Evolutionary conservation across 2,329 filamentous ascomycete species (phyloP).

Genomic region (Iodosphaeria phyllophila): DNA sequence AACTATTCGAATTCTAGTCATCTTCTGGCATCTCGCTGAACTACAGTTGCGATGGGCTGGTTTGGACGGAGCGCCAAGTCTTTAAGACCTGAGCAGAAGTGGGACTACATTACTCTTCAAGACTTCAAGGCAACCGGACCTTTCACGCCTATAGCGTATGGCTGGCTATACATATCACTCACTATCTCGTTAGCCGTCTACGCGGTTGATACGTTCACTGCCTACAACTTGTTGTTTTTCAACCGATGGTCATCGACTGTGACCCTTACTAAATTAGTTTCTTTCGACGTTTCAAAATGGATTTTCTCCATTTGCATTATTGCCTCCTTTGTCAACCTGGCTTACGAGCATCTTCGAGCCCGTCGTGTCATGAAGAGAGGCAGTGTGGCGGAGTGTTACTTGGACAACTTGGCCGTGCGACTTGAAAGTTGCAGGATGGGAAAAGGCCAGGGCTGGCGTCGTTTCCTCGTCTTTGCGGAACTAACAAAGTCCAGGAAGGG

Average conservation of each 20-base stretch:
- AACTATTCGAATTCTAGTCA: too few relatives aligned
- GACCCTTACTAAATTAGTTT: constrained; percentile 48
- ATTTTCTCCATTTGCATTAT: constrained; percentile 90
- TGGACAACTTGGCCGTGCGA: constrained; percentile 72
- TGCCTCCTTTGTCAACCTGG: constrained; percentile 66
- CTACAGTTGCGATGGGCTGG: constrained; percentile 42
- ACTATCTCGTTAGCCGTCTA: constrained; percentile 71
- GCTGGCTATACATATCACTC: constrained; percentile 66
- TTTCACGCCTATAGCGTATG: constrained; percentile 62
- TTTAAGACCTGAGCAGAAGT: constrained; percentile 71
- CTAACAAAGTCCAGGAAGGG: constrained; percentile 85
- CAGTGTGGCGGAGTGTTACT: constrained; percentile 77
- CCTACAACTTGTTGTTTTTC: constrained; percentile 77
- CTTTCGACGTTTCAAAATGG: constrained; percentile 71
- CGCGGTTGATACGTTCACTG: constrained; percentile 79
- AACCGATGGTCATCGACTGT: constrained; percentile 77
- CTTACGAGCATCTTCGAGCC: constrained; percentile 64
- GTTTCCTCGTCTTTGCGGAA: constrained; percentile 84
- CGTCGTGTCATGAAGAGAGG: constrained; percentile 65
- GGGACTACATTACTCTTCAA: constrained; percentile 63
- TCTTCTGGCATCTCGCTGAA: too few relatives aligned
- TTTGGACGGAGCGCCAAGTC: constrained; percentile 40
- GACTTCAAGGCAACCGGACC: constrained; percentile 79
- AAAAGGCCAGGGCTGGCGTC: constrained; percentile 60
- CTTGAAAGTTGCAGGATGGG: constrained; percentile 68